Evolutionary conservation across 2,329 filamentous ascomycete genomes (phyloP), one percentile per base, ranked within the genome.

Genomic region (Chaetomium sp.): DNA sequence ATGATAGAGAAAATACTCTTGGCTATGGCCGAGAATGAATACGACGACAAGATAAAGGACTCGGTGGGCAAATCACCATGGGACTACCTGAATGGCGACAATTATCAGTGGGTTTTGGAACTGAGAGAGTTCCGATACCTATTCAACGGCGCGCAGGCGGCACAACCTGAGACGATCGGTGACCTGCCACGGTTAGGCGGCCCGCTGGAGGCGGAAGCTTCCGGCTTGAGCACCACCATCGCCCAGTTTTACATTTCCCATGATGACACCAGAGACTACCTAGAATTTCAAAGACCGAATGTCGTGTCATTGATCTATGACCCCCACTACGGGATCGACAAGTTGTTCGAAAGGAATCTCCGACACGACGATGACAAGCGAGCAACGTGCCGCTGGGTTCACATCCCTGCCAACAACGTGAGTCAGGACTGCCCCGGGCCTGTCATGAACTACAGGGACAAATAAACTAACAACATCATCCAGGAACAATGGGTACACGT

Each of bases 361-460:
- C 33, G 49, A 12, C 27, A 16, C 19, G 57, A 65, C 12, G 21
- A 50, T 12, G 53, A 53, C 23, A 57, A 53, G 53, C 42, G 33
- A n/a, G 21, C 57, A 16, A 57, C 51, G 7, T 65, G 63, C 53
- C 57, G 63, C 6, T 65, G 57, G 63, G 54, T 65, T 25, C 58
- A 65, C 47, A 9, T 65, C 7, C 63, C 63, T 13, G 57, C 63
- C 5, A 65, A 65, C 58, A 65, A 65, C 35, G 63, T 61, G 45
- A 53, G 63, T 57, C 12, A 13, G 42, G 23, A 16, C 35, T 23
- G 10, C 8, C 16, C 12, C 9, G n/a, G 10, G n/a, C 21, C 8
- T 13, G 23, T 56, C 19, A 56, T 7, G 4, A 56, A 35, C 31
- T 10, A 16, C 35, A 7, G 12, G 21, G 21, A n/a, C 53, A 35